Evolutionary conservation across 2,329 filamentous ascomycete genomes (phyloP), one percentile per base, ranked within the genome.

Genomic region (Talaromyces pinophilus): DNA sequence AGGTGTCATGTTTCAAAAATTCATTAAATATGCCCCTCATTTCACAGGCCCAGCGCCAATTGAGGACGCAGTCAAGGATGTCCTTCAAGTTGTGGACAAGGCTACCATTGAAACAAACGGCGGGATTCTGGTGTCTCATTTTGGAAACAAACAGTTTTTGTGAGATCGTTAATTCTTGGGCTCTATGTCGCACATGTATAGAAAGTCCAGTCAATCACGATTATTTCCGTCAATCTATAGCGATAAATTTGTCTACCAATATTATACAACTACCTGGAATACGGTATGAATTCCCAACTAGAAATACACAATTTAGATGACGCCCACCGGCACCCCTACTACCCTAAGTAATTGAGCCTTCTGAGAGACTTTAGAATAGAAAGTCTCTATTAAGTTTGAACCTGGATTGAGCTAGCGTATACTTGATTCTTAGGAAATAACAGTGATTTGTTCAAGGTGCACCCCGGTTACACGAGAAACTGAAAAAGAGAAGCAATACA

Each of bases 81-180:
- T 78, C 35, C 65, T 75, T 60, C 60, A 71, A 15, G 70, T 78
- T 0, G 69, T 74, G 38, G 73, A 79, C 17, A 75, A 73, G 44
- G 72, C 77, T 5, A 85, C 78, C 40, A 72, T 86, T 8, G 76
- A 72, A 44, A 81, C 79, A 0, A 70, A 82, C 67, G 83, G 78
- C 0, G 86, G 86, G 1, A 72, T 74, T 0, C 86, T 85, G 67
- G 69, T 87, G 1, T 84, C 83, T 42, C 85, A 88, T 40, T 71
- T 79, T 64, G 83, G 85, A 2, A 83, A 77, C 67, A 82, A 84
- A 74, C 75, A 81, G 63, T 86, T 25, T 25, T 28, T 59, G 35
- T 59, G 19, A 59, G 7, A 3, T 28, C 10, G 11, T 25, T 11
- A 50, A 6, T 50, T 25, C 19, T 25, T 25, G 13, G 10, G 22